Base-by-base conservation (phyloP, 805 yeast genomes). In the Wickerhamia fluorescens region DNA sequence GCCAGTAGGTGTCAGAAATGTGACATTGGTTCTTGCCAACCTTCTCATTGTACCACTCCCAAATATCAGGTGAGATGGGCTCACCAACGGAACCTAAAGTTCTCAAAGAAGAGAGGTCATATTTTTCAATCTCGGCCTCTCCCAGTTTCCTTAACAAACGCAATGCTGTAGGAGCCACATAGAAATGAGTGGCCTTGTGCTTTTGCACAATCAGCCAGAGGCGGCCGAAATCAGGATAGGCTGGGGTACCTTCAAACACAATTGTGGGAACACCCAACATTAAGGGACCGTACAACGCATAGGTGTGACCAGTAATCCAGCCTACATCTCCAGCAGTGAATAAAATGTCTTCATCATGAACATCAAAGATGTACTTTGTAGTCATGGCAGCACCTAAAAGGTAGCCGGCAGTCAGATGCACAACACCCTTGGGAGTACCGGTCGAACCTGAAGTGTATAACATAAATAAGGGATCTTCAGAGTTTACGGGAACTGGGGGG, bases 301-400 rank as follows among this genome's bases (percentile, higher is more conserved):
- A 83, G 7, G 92, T 71, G 59, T 83, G 94, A 34, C 94, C 94
- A 5, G 94, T 83, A 47, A 83, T 80, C 94, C 94, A 83, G 47
- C 94, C 94, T 30, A 83, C 80, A 59, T 83, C 94, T 51, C 92
- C 94, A 17, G 94, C 92, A 11, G 92, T 82, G 68, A 83, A 83
- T 33, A 83, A 66, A 9, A 75, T 64, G 51, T 83, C 94, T 34
- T 78, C 77, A 23, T 71, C 68, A 46, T 82, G 87, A 23, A 80
- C 66, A 55, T 83, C 94, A 55, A 83, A 83, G 25, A 75, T 71
- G 48, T 83, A 83, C 48, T 76, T 76, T 45, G 86, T 77, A 27
- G 89, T 74, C 49, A 82, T 41, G 33, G 78, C 64, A 12, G 92
- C 87, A 36, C 83, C 81, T 34, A 83, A 62, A 37, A 83, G 59